A percentile compares a stretch with the other conserved stretches of the same genome.
These are phyloP conservation scores for Huiozyma sinensis DNA, from an alignment of 805 yeast species.

Conservation along the genomic window DNA sequence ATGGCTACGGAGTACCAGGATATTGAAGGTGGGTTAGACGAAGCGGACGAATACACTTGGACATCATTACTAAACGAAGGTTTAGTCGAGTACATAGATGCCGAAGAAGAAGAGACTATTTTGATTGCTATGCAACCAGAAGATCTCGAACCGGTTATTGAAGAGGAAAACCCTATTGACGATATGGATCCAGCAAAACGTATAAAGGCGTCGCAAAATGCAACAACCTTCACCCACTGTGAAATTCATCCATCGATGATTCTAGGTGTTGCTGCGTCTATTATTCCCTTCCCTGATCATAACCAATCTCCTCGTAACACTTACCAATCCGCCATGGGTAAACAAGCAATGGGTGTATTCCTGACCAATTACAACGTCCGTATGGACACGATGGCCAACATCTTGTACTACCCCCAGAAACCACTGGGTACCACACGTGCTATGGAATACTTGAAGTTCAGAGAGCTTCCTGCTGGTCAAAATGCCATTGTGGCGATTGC, in stretches of 20 bases:
- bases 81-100: constrained; percentile 92
- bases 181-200: constrained; percentile 53
- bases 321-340: constrained; percentile 99
- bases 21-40: constrained; percentile 39
- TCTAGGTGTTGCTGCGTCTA: constrained; percentile 95
- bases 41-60: constrained; percentile 69
- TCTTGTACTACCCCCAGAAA: constrained; percentile 93
- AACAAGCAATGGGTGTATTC: constrained; percentile 99
- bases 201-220: constrained; percentile 62
- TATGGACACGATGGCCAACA: constrained; percentile 99
- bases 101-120: constrained; percentile 97
- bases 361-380: constrained; percentile 90
- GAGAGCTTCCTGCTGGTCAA: constrained; percentile 98
- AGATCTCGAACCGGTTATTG: constrained; percentile 69
- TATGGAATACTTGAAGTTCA: constrained; percentile 92
- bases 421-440: constrained; percentile 97
- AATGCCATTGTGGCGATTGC: constrained; percentile 97
- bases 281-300: constrained; percentile 99
- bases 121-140: constrained; percentile 99
- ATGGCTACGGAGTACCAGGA: constrained; percentile 52
- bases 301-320: constrained; percentile 99
- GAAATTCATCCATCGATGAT: constrained; percentile 99
- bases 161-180: constrained; percentile 31
- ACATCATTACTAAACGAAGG: constrained; percentile 72
- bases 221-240: constrained; percentile 92